phyloP scores from a whole-genome alignment of 2,329 filamentous ascomycete genomes.

The Diaporthe citri region DNA sequence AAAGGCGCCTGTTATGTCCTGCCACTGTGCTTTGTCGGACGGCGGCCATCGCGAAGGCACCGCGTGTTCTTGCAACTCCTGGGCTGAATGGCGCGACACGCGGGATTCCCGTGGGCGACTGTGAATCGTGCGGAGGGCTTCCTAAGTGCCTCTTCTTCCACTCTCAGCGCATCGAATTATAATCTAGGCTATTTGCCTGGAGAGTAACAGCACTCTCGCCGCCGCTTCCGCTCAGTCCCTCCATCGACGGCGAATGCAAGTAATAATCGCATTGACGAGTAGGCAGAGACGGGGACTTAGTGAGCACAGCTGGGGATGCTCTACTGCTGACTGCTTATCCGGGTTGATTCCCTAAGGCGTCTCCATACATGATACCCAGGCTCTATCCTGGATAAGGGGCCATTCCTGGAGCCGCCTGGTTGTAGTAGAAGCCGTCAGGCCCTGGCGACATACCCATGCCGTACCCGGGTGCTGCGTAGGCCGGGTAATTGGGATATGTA shows the following conservation, averaged over 20 bases:
- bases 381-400: slow-evolving; percentile 73
- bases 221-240: not conserved
- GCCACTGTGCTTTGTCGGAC: not conserved
- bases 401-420: slow-evolving; percentile 66
- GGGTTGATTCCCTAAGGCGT: not conserved
- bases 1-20: not conserved
- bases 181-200: not conserved
- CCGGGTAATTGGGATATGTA: slow-evolving; percentile 61
- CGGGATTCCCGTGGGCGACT: not conserved
- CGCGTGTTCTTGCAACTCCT: not conserved
- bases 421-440: slow-evolving; percentile 78
- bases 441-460: slow-evolving; percentile 75
- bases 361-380: slow-evolving; percentile 44
- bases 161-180: not conserved
- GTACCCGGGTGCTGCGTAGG: slow-evolving; percentile 57
- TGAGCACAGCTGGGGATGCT: not conserved
- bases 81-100: not conserved
- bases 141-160: not conserved
- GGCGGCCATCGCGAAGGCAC: not conserved
- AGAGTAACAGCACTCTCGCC: not conserved
- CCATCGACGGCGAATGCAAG: not conserved
- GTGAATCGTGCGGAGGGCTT: not conserved
- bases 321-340: not conserved
- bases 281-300: not conserved
- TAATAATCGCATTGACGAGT: not conserved